phyloP scores from a whole-genome alignment of 805 yeast genomes.

The Metschnikowia bowlesiae region DNA sequence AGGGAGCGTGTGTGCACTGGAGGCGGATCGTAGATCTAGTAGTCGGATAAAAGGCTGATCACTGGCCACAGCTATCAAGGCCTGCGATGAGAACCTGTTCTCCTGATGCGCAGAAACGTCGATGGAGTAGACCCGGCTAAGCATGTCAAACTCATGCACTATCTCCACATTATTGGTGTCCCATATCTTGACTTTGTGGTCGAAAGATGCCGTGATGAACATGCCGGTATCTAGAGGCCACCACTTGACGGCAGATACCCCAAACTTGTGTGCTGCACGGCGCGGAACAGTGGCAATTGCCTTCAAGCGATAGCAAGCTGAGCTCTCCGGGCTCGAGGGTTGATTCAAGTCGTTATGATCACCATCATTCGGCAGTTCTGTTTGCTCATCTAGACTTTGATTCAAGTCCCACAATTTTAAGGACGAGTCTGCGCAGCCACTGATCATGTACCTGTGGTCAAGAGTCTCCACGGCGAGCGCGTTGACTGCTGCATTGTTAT shows the following conservation, averaged over 20 bases:
- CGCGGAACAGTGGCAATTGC: slow-evolving; percentile 34
- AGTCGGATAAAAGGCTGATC: slow-evolving; percentile 68
- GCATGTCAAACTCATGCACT: slow-evolving; percentile 63
- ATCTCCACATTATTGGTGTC: slow-evolving; percentile 64
- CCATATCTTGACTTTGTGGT: slow-evolving; percentile 73
- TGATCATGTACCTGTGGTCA: slow-evolving; percentile 46
- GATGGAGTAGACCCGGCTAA: slow-evolving; percentile 58
- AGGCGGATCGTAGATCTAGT: slow-evolving; percentile 67
- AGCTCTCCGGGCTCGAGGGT: neutral
- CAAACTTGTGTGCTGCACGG: slow-evolving; percentile 55
- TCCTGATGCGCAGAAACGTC: slow-evolving; percentile 43
- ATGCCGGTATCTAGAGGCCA: slow-evolving; percentile 87
- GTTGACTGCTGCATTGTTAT: slow-evolving; percentile 52
- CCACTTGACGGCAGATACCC: slow-evolving; percentile 75
- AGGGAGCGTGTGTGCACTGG: slow-evolving; percentile 65
- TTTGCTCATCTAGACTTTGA: neutral
- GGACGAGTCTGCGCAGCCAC: slow-evolving; percentile 72
- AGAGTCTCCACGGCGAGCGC: slow-evolving; percentile 52
- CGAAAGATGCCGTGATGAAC: slow-evolving; percentile 80
- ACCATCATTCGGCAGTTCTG: neutral
- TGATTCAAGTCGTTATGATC: neutral
- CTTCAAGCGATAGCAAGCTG: neutral
- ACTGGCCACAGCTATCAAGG: slow-evolving; percentile 64
- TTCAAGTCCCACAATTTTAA: slow-evolving; percentile 62
- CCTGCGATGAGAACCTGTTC: slow-evolving; percentile 24